Evolutionary conservation across 2,329 filamentous ascomycete species (phyloP).

Genomic region (Monilinia laxa): DNA sequence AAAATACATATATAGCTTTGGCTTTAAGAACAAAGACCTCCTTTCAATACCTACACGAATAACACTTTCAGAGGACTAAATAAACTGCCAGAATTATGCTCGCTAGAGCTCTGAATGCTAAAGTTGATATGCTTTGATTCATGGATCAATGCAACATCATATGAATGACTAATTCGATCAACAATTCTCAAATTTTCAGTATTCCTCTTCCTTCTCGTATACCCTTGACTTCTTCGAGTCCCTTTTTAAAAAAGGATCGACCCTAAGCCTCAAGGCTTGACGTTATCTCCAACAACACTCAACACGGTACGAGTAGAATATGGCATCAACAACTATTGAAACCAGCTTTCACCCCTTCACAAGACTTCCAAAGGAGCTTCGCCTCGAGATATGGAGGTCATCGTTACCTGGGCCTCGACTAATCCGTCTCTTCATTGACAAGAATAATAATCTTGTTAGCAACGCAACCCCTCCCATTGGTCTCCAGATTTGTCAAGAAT

Average conservation of each 20-base stretch:
- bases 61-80: too few relatives aligned
- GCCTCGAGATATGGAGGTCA: background rate
- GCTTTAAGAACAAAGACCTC: too few relatives aligned
- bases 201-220: background rate
- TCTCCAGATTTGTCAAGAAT: constrained; percentile 7
- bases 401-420: background rate
- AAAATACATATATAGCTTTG: too few relatives aligned
- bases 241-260: background rate
- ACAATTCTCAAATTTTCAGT: background rate
- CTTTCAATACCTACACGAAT: too few relatives aligned
- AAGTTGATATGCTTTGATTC: background rate
- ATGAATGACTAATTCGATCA: background rate
- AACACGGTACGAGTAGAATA: background rate
- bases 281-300: background rate
- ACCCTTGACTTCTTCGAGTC: too few relatives aligned
- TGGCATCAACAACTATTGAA: background rate
- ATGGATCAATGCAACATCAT: background rate
- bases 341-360: background rate
- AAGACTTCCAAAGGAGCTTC: background rate
- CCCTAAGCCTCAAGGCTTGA: background rate
- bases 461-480: background rate
- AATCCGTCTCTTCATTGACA: background rate
- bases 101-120: background rate
- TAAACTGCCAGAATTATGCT: too few relatives aligned
- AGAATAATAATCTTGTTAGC: background rate